Conservation (phyloP, 768 basidiomycete species). For the Hericium erinaceus region DNA sequence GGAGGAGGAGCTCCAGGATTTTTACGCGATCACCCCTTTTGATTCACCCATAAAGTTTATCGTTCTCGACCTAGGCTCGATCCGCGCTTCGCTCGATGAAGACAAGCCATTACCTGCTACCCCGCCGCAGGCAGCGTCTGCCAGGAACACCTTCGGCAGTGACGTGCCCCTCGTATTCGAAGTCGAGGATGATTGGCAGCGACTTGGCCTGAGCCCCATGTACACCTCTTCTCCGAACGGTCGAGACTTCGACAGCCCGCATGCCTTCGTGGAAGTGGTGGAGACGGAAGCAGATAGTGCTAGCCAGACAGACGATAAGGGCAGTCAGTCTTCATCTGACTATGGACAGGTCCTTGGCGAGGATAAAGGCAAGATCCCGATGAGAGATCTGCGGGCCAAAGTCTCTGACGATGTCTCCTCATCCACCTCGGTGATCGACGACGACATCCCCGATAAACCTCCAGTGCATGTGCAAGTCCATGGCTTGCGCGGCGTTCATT, state of each 20-base stretch:
- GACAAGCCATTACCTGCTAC: conserved; percentile 24
- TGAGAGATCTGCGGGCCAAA: conserved; percentile 13
- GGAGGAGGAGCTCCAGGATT: conserved; percentile 70
- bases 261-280: conserved; percentile 58
- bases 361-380: conserved; percentile 41
- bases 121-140: conserved; percentile 21
- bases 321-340: neutral
- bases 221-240: conserved; percentile 23
- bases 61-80: conserved; percentile 46
- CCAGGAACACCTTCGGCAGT: conserved; percentile 54
- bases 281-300: conserved; percentile 27
- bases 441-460: conserved; percentile 41
- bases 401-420: conserved; percentile 30
- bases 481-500: conserved; percentile 10
- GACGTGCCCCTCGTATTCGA: conserved; percentile 37
- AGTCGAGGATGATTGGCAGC: conserved; percentile 57
- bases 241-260: conserved; percentile 33
- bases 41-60: conserved; percentile 43
- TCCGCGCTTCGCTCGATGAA: conserved; percentile 23
- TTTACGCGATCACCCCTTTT: conserved; percentile 32
- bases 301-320: neutral
- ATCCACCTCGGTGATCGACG: conserved; percentile 28
- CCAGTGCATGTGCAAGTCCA: conserved; percentile 49
- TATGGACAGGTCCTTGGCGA: conserved; percentile 16
- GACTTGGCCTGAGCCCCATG: conserved; percentile 35